Percentiles rank a stretch among this genome's conserved stretches.
Evolutionary conservation across 352 stramenopile genomes (phyloP).

Genomic region (Globisporangium cederbergense): DNA sequence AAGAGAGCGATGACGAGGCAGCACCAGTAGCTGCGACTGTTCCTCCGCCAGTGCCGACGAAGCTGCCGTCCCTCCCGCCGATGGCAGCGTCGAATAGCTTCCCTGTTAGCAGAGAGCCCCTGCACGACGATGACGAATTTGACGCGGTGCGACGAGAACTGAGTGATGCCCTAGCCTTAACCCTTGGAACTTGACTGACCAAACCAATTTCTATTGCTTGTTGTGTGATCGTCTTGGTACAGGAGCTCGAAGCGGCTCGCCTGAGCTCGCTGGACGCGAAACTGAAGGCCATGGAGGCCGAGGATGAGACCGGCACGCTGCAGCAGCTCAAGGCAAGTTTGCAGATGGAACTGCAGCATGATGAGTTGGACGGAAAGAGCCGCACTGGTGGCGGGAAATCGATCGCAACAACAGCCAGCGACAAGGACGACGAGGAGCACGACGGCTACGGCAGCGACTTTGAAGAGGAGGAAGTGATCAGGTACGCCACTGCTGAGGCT

Average conservation of each 20-base stretch:
- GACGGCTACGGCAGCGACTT: conserved; percentile 82
- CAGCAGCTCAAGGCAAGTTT: conserved; percentile 75
- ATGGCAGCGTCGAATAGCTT: background rate
- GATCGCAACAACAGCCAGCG: background rate
- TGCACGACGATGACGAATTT: conserved; percentile 47
- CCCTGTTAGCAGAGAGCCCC: background rate
- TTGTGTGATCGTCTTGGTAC: background rate
- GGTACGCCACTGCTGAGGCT: conserved; percentile 25
- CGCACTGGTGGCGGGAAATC: conserved; percentile 11
- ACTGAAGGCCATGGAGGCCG: conserved; percentile 81
- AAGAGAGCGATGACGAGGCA: conserved; percentile 22
- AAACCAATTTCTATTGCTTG: background rate
- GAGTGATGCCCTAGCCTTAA: background rate
- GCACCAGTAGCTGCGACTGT: background rate
- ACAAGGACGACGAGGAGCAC: conserved; percentile 32
- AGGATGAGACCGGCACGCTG: conserved; percentile 75
- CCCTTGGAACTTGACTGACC: background rate
- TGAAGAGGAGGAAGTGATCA: conserved; percentile 76
- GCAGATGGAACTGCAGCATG: conserved; percentile 50
- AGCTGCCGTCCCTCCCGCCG: conserved; percentile 23
- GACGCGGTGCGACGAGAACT: conserved; percentile 34
- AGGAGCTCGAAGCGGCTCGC: conserved; percentile 53
- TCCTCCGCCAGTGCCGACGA: conserved; percentile 27
- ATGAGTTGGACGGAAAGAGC: conserved; percentile 30
- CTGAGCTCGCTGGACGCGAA: conserved; percentile 68